Base-by-base conservation (phyloP, 352 stramenopile species). In the Pythium aristosporum region DNA sequence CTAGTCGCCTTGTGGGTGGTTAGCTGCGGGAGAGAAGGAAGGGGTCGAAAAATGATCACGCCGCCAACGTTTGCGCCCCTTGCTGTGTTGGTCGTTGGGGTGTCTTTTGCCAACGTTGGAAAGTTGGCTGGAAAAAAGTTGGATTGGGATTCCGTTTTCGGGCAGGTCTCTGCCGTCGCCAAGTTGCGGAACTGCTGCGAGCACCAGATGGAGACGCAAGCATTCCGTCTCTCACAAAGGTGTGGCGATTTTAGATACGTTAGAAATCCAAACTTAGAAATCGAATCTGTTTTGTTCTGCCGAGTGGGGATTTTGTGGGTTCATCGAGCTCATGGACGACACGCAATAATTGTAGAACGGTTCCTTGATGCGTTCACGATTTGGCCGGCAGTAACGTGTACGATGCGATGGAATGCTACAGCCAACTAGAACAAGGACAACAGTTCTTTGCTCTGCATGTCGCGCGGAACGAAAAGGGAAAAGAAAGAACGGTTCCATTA, bases 101-200 rank as follows among this genome's bases (percentile, higher is more conserved):
- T n/a, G 44, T n/a, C 44, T 51, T 30, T 16, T 5, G 20, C 41
- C 61, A 41, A 70, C 60, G 20, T 51, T 47, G 47, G 50, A 73
- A 39, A 71, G 39, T 51, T 75, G 68, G 44, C 70, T 72, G 60
- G 60, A 57, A 48, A 66, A 61, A 44, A 74, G 57, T 21, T 74
- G 63, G 21, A 50, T 50, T 50, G 43, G 21, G 18, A 20, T 50
- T 20, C 43, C 36, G 36, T 41, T 41, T 48, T 23, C n/a, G 46
- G 4, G 12, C 15, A 7, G 6, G 46, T 32, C 50, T 57, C 50
- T 57, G 50, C 50, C 50, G 50, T 30, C 50, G 30, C 46, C 20
- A 28, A 18, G 50, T 44, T 36, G 32, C 36, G 12, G 12, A 12
- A 41, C 7, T 20, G n/a, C 12, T 43, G 28, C 11, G 32, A 7